Evolutionary conservation across 495 filamentous ascomycete species (phyloP).

Genomic region (Thermothielavioides terrestris): DNA sequence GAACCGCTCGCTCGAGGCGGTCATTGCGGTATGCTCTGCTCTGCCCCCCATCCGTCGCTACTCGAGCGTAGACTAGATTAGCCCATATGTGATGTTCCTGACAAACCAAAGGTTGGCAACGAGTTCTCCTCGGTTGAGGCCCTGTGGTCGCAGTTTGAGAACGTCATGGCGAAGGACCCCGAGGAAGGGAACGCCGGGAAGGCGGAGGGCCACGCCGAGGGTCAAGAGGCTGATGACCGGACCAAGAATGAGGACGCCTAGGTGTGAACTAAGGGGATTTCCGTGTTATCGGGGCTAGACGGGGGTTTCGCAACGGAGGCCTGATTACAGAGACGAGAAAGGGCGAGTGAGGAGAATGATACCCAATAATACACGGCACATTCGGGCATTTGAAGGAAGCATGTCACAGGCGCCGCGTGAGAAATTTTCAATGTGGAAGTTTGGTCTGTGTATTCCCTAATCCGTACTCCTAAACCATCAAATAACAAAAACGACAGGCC

Average conservation of each 20-base stretch:
- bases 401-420: not conserved
- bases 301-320: no score
- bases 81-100: not conserved
- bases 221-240: conserved; percentile 6
- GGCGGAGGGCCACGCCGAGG: conserved; percentile 19
- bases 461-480: conserved; percentile 2
- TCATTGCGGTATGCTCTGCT: conserved; percentile 61
- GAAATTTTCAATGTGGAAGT: not conserved
- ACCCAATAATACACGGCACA: conserved; percentile 1
- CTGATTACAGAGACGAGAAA: no score
- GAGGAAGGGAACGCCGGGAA: conserved; percentile 38
- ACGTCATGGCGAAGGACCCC: conserved; percentile 76
- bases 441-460: not conserved
- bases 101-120: conserved; percentile 66
- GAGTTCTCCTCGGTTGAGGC: conserved; percentile 96
- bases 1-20: conserved; percentile 83
- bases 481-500: no score
- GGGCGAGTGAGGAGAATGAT: not conserved
- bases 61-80: no score
- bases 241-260: not conserved
- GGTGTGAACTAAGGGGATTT: no score
- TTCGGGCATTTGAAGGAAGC: not conserved
- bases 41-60: no score
- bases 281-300: no score
- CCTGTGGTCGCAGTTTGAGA: conserved; percentile 94